These are phyloP conservation scores for Euphorbia pulcherrima DNA, from an alignment of 345 rosid species.

Conservation along the genomic window DNA sequence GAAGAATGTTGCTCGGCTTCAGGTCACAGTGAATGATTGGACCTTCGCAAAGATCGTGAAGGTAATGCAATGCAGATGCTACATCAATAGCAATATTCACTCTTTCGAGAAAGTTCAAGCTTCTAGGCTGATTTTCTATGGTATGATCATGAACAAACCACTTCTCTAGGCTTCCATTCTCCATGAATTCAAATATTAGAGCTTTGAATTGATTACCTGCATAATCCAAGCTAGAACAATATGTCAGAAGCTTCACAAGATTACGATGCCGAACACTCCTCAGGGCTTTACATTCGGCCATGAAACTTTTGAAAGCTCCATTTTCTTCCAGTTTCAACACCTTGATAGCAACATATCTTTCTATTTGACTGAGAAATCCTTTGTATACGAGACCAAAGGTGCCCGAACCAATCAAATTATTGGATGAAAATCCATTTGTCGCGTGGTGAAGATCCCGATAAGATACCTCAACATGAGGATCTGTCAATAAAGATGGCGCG, in stretches of 20 bases:
- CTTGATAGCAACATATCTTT: background rate
- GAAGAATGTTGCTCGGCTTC: background rate
- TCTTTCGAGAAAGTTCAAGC: background rate
- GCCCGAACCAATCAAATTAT: conserved; percentile 7
- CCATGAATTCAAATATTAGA: background rate
- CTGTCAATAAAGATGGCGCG: background rate
- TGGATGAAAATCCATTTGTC: background rate
- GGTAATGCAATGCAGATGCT: background rate
- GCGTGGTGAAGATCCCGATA: background rate
- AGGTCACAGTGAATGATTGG: background rate
- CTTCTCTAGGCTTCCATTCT: background rate
- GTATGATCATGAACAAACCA: background rate
- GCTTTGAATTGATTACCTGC: background rate
- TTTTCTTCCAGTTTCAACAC: background rate
- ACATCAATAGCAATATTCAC: background rate
- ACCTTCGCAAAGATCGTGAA: background rate
- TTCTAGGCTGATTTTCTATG: background rate
- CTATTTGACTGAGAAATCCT: background rate
- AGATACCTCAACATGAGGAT: background rate
- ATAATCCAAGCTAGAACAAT: background rate
- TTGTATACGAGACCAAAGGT: conserved; percentile 6
- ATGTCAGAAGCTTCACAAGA: background rate
- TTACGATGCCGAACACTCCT: background rate
- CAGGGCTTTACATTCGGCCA: background rate
- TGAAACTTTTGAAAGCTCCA: background rate